Conservation (phyloP, 2,329 filamentous ascomycete genomes). For the Acrocalymma vagum region DNA sequence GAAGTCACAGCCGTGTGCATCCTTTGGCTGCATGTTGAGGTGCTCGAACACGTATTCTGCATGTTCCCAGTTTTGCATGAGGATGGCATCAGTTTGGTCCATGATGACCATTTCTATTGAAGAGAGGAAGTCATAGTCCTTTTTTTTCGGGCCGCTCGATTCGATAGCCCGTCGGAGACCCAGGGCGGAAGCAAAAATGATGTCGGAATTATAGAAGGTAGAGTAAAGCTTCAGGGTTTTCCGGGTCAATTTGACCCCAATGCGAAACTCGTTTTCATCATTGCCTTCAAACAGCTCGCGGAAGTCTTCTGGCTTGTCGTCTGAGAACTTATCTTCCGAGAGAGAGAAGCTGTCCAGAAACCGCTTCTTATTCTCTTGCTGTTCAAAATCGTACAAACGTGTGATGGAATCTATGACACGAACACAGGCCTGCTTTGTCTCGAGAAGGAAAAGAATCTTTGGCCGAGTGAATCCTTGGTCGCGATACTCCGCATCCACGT, state of each 20-base stretch:
- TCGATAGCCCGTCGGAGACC: slow-evolving; percentile 92
- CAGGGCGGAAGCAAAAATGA: slow-evolving; percentile 89
- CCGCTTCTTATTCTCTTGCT: slow-evolving; percentile 93
- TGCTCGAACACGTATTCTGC: slow-evolving; percentile 91
- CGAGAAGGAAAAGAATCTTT: slow-evolving; percentile 89
- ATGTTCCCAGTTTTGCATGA: slow-evolving; percentile 99
- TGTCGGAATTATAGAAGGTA: slow-evolving; percentile 95
- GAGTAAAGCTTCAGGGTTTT: slow-evolving; percentile 96
- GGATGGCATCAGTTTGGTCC: slow-evolving; percentile 89
- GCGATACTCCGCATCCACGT: slow-evolving; percentile 73
- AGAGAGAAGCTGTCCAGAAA: slow-evolving; percentile 86
- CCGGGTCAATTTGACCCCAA: slow-evolving; percentile 96
- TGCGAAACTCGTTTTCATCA: slow-evolving; percentile 94
- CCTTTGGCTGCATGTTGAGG: slow-evolving; percentile 88
- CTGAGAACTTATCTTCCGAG: slow-evolving; percentile 72
- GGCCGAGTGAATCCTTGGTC: slow-evolving; percentile 97
- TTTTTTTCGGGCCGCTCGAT: slow-evolving; percentile 69
- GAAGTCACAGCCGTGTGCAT: slow-evolving; percentile 93
- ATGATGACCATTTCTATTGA: slow-evolving; percentile 91
- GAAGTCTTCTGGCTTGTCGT: slow-evolving; percentile 85
- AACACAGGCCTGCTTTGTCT: slow-evolving; percentile 86
- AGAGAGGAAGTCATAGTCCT: slow-evolving; percentile 90
- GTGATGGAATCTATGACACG: slow-evolving; percentile 81
- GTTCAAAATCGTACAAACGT: slow-evolving; percentile 79
- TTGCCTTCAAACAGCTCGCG: slow-evolving; percentile 90